Base-by-base conservation (phyloP, 495 filamentous ascomycete genomes). In the Hyaloscypha variabilis region DNA sequence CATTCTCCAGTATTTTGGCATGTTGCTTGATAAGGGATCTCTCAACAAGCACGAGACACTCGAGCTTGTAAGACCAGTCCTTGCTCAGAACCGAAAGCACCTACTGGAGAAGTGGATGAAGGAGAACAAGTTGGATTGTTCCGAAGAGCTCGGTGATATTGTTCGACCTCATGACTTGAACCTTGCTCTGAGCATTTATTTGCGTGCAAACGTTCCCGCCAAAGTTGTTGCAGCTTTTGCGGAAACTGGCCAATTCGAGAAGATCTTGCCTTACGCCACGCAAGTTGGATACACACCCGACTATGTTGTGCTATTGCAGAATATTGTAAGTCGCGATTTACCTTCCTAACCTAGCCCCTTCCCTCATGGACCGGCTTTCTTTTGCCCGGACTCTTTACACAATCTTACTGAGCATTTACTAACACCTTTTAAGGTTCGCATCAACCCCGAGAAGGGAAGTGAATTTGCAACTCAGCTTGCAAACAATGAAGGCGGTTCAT, bases 1-100 rank as follows among this genome's bases (percentile, higher is more conserved):
- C 66, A 97, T 97, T 62, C 85, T 99, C 56, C 94, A 97, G 74
- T 99, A 98, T 80, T 99, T 99, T 68, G 94, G 96, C 62, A 91
- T 97, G 86, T 83, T 99, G 49, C 83, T 99, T 14, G 95, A 99
- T 73, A 97, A 98, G 85, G 93, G 94, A 30, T 83, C 86, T 6
- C 82, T 99, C 29, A 99, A 98, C 78, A 88, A 89, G 71, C 88
- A 94, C 65, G 95, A 99, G 77, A 96, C 93, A 65, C 81, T 98
- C 55, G 95, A 99, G 77, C 86, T 99, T 67, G 94, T 95, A 11
- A 86, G 91, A 56, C 94, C 96, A 42, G 95, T 99, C 23, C 78
- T 99, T 67, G 88, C 89, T 55, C 95, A 99, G 73, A 93, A 91
- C 72, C 88, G 95, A 55, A 98, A 98, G 81, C 92, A 97, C 74